phyloP scores from a whole-genome alignment of 2,329 filamentous ascomycete genomes.

The Pezicula carpinea region DNA sequence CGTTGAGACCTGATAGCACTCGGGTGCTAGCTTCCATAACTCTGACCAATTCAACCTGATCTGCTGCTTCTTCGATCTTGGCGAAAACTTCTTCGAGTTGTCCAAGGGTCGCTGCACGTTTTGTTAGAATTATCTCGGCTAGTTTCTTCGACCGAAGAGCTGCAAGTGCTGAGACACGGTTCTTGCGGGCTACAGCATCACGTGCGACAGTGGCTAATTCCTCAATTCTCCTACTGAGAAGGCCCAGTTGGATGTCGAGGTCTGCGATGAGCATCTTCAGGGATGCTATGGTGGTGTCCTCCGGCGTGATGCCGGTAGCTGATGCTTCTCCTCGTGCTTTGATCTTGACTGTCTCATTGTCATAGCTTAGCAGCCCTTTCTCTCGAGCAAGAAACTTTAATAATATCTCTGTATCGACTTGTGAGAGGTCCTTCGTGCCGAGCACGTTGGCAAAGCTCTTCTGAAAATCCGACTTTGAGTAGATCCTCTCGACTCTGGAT shows the following conservation, averaged over 20 bases:
- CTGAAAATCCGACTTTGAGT: conserved; percentile 61
- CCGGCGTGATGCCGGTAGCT: conserved; percentile 55
- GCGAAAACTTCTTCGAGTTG: conserved; percentile 80
- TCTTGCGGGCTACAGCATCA: conserved; percentile 66
- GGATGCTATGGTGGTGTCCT: conserved; percentile 78
- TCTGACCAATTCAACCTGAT: conserved; percentile 77
- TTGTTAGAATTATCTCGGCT: conserved; percentile 67
- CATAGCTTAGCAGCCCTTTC: conserved; percentile 51
- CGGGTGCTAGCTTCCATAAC: conserved; percentile 76
- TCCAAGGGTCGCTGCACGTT: conserved; percentile 66
- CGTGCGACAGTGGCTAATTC: conserved; percentile 62
- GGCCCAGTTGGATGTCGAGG: conserved; percentile 66
- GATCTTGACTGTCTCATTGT: conserved; percentile 72
- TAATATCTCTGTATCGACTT: conserved; percentile 64
- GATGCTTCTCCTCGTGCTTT: conserved; percentile 45
- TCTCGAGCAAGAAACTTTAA: conserved; percentile 67
- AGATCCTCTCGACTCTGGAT: conserved; percentile 60
- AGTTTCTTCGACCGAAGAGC: conserved; percentile 80
- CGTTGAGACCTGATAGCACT: conserved; percentile 69
- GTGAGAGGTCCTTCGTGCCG: conserved; percentile 47
- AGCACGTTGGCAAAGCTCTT: conserved; percentile 51
- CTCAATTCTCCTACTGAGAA: conserved; percentile 63
- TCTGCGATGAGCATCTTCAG: conserved; percentile 75
- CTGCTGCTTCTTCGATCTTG: conserved; percentile 81
- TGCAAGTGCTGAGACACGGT: conserved; percentile 69